A percentile compares a stretch with the other conserved stretches of the same genome.
phyloP scores from a whole-genome alignment of 306 rosid genomes.

The Quercus berberidifolia region DNA sequence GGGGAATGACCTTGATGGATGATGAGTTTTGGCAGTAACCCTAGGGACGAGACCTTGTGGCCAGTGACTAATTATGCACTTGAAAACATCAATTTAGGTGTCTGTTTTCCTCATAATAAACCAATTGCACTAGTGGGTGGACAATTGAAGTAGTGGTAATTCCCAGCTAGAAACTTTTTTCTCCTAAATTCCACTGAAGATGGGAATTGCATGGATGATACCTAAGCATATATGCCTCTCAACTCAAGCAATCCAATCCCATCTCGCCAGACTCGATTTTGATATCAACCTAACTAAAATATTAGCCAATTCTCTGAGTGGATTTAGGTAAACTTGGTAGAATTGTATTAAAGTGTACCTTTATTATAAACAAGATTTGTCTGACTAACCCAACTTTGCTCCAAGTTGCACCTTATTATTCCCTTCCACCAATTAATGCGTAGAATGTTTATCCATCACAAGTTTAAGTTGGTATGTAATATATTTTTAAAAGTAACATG shows the following conservation, averaged over 20 bases:
- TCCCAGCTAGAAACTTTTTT: neutral
- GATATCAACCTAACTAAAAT: neutral
- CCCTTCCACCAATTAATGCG: neutral
- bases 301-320: constrained; percentile 14
- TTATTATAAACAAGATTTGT: neutral
- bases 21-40: neutral
- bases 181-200: neutral
- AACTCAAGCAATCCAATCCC: neutral
- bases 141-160: neutral
- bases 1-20: no score
- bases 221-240: constrained; percentile 4
- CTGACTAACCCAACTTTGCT: neutral
- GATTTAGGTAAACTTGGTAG: constrained; percentile 21
- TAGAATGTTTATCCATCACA: no score
- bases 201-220: neutral
- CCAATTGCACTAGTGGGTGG: neutral
- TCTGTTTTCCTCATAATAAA: neutral
- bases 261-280: neutral
- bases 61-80: neutral
- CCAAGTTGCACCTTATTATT: neutral
- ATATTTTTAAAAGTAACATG: no score
- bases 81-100: neutral
- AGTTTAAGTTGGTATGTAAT: no score
- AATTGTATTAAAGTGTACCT: neutral
- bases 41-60: neutral